Conservation (phyloP, 1,139 yeast species). For the Geotrichum cucujoidarum region DNA sequence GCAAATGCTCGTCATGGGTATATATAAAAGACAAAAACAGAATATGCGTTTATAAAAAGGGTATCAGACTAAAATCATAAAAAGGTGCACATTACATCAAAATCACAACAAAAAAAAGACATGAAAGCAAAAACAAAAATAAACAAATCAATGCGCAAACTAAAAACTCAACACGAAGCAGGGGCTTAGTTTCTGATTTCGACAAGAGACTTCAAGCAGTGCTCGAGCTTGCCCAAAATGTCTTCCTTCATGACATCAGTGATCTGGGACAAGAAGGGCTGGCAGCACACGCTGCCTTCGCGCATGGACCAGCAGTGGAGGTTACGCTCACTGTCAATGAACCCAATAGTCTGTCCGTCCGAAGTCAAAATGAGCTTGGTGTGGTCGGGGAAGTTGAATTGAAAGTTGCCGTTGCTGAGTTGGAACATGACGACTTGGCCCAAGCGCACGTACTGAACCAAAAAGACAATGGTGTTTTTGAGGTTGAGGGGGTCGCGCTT, state of each 20-base stretch:
- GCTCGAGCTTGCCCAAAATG: slow-evolving; percentile 10
- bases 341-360: slow-evolving; percentile 70
- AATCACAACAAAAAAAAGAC: no score
- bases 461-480: slow-evolving; percentile 22
- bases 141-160: no score
- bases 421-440: slow-evolving; percentile 64
- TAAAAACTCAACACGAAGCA: no score
- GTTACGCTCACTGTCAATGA: slow-evolving; percentile 71
- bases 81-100: background rate
- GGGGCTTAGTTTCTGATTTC: slow-evolving; percentile 1
- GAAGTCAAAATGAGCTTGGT: slow-evolving; percentile 79
- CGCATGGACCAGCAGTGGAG: slow-evolving; percentile 51
- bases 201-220: slow-evolving; percentile 3
- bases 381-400: slow-evolving; percentile 92
- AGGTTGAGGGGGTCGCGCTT: slow-evolving; percentile 1
- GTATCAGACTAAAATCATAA: background rate
- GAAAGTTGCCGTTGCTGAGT: slow-evolving; percentile 86
- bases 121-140: no score
- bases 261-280: slow-evolving; percentile 10
- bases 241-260: slow-evolving; percentile 6
- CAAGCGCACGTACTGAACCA: slow-evolving; percentile 15
- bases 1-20: no score
- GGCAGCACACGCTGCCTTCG: slow-evolving; percentile 12
- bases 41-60: background rate
- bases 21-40: no score